Conservation (phyloP, 2,329 filamentous ascomycete genomes). For the Annulohypoxylon truncatum region DNA sequence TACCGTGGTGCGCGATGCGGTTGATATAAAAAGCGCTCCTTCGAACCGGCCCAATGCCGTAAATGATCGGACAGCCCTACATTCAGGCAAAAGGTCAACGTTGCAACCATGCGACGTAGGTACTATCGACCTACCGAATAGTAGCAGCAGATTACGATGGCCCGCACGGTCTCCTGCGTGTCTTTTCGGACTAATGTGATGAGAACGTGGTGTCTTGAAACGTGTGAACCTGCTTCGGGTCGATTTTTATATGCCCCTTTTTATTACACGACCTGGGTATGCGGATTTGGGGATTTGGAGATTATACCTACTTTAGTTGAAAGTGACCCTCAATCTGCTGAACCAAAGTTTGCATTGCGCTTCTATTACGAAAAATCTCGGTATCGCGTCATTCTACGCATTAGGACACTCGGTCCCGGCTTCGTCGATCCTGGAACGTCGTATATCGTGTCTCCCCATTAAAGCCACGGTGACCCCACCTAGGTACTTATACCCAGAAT, state of each 20-base stretch:
- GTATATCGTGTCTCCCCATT: not conserved
- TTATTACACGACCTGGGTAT: not conserved
- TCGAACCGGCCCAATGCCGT: conserved; percentile 23
- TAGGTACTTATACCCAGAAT: not conserved
- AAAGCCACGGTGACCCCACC: not conserved
- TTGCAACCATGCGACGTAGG: conserved; percentile 25
- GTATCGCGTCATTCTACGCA: conserved; percentile 8
- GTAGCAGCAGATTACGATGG: conserved; percentile 3
- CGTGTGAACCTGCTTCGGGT: not conserved
- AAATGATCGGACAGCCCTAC: conserved; percentile 30
- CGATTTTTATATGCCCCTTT: conserved; percentile 4
- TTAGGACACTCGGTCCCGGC: conserved; percentile 19
- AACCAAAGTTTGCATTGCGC: conserved; percentile 12
- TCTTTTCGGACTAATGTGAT: conserved; percentile 20
- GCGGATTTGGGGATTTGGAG: not conserved
- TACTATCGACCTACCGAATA: conserved; percentile 1
- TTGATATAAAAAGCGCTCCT: conserved; percentile 13
- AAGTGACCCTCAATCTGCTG: not conserved
- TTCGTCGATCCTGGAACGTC: not conserved
- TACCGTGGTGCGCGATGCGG: not conserved
- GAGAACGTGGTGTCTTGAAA: conserved; percentile 16
- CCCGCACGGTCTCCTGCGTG: not conserved
- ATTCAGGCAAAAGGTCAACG: conserved; percentile 36
- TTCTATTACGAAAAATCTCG: conserved; percentile 13
- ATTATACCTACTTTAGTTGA: not conserved